Evolutionary conservation across 1,284 basidiomycete genomes (phyloP), one percentile per base, ranked within the genome.

Genomic region (Hymenochaete sp.): DNA sequence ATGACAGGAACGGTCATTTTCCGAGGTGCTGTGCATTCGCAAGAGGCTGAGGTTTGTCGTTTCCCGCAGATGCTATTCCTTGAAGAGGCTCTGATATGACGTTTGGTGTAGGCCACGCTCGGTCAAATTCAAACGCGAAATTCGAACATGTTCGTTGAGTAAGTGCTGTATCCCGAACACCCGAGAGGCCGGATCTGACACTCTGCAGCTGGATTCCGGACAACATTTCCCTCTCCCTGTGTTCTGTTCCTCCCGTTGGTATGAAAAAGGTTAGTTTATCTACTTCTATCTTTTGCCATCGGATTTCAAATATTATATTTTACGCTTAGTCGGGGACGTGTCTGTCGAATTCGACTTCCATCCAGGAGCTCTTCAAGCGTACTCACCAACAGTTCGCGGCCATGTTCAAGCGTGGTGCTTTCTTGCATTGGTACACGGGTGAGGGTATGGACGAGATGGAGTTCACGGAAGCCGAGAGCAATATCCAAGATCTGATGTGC

Each of bases 371-470:
- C 5, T 96, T 96, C 74, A 83, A 82, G 62, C 77, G 93, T 26
- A 88, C 70, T n/a, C 73, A 75, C 55, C 79, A 54, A 31, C 60
- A 93, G 78, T 93, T 92, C 67, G 53, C 74, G 1, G 66, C 71
- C 3, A 90, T 92, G 84, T 93, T 78, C 67, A 85, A 83, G 60
- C 76, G 90, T 37, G 71, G 73, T 43, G 91, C 92, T 2, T 95
- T 87, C 72, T 65, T 92, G 48, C 90, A 95, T 62, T 93, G 90
- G 86, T 93, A 92, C 64, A 87, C 82, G 14, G 84, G 79, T 19
- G 90, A 93, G 62, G 91, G 91, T 44, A 92, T 92, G 91, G 88
- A 91, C 61, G 63, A 78, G 40, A 84, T 93, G 85, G 92, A 95
- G 64, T 93, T 96, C 64, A 79, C 86, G 1, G 91, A 95, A 61